These are phyloP conservation scores for Sarcomyxa edulis DNA, from an alignment of 768 basidiomycete species.

Conservation along the genomic window DNA sequence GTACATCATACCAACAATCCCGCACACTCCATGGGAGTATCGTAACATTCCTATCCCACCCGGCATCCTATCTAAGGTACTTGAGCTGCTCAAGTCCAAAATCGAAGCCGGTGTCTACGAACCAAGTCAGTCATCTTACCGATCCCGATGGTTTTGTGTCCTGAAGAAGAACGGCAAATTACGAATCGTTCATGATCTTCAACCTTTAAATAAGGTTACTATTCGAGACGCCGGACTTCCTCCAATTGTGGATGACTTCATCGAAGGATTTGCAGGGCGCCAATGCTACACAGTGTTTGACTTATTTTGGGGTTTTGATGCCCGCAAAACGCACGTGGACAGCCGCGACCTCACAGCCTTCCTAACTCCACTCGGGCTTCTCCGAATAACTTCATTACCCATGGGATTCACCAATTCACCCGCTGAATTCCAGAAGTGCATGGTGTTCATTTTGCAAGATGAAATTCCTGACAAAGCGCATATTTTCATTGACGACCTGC, in stretches of 20 bases:
- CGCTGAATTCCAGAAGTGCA: constrained; percentile 15
- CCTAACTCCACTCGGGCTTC: constrained; percentile 11
- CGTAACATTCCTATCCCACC: constrained; percentile 16
- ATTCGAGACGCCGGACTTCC: constrained; percentile 13
- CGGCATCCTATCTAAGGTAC: constrained; percentile 20
- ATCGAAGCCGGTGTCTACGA: constrained; percentile 18
- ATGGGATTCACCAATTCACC: constrained; percentile 16
- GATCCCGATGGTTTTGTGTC: constrained; percentile 18
- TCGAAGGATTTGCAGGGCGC: constrained; percentile 13
- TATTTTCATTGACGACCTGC: constrained; percentile 26
- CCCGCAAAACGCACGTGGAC: constrained; percentile 7
- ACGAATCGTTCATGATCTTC: constrained; percentile 17
- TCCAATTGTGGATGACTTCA: constrained; percentile 15
- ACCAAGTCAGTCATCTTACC: constrained; percentile 14
- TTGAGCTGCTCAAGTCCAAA: constrained; percentile 13
- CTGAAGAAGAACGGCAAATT: constrained; percentile 18
- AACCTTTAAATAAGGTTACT: constrained; percentile 15
- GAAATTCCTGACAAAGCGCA: constrained; percentile 22
- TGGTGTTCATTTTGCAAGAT: constrained; percentile 20
- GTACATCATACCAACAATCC: constrained; percentile 12
- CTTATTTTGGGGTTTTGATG: constrained; percentile 14
- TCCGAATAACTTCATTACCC: constrained; percentile 13
- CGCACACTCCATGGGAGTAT: constrained; percentile 13
- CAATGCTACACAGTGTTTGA: constrained; percentile 12
- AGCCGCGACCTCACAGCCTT: constrained; percentile 17